phyloP scores from a whole-genome alignment of 805 yeast genomes.

The Metschnikowia continentalis region DNA sequence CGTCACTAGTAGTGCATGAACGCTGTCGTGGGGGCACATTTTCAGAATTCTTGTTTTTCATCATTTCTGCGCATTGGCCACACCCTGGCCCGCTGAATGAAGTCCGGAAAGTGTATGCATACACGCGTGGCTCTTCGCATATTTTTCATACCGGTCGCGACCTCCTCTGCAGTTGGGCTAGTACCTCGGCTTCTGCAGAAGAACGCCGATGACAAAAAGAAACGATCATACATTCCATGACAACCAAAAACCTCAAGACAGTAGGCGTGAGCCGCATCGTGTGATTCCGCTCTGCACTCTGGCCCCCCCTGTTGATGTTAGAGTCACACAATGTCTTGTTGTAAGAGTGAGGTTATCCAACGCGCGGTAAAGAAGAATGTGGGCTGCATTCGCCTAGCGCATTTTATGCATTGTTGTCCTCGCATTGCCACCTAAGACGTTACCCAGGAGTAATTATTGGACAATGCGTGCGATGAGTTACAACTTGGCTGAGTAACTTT shows the following conservation, averaged over 20 bases:
- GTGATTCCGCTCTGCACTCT: neutral
- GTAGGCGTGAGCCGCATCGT: neutral
- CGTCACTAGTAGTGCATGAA: neutral
- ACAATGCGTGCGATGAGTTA: neutral
- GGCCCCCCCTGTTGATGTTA: neutral
- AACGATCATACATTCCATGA: neutral
- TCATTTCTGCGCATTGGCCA: neutral
- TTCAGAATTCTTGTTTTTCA: neutral
- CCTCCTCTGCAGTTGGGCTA: neutral
- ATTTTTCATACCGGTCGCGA: neutral
- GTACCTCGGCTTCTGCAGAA: neutral
- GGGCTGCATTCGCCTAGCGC: neutral
- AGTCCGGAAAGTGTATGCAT: neutral
- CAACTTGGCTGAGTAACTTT: neutral
- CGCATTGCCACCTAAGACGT: neutral
- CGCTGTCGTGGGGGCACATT: neutral
- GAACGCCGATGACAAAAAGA: neutral
- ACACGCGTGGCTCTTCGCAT: neutral
- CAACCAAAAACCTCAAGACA: neutral
- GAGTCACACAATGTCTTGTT: neutral
- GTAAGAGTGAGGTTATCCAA: neutral
- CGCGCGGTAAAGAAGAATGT: neutral
- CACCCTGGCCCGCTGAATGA: neutral
- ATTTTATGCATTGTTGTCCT: neutral
- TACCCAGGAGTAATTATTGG: neutral